phyloP scores from a whole-genome alignment of 2,329 filamentous ascomycete species.

The Trichophaea hybrida region DNA sequence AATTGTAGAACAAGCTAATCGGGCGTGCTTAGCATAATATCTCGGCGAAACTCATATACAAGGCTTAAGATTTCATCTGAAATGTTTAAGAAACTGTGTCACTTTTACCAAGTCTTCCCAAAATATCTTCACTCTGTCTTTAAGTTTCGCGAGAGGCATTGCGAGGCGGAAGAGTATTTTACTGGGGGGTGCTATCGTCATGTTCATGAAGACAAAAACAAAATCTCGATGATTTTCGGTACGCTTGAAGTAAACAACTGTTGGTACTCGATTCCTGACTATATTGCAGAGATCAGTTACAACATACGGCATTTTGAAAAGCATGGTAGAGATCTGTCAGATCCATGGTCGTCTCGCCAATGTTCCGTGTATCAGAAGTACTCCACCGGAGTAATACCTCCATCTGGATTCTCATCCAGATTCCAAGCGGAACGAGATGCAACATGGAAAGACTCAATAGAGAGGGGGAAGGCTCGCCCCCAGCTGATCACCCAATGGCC shows the following conservation, averaged over 20 bases:
- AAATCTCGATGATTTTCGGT: neutral
- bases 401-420: neutral
- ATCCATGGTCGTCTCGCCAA: conserved; percentile 7
- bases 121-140: conserved; percentile 1
- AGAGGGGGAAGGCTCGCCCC: neutral
- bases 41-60: neutral
- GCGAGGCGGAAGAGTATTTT: too few species aligned
- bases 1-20: neutral
- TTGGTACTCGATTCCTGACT: neutral
- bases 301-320: conserved; percentile 1
- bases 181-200: neutral
- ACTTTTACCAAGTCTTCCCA: conserved; percentile 1
- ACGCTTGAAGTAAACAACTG: neutral
- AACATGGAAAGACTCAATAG: neutral
- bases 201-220: neutral
- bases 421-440: neutral
- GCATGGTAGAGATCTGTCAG: neutral
- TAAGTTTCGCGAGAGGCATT: neutral
- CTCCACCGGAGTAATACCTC: neutral
- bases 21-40: neutral
- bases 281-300: conserved; percentile 4
- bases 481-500: neutral
- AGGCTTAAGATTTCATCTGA: conserved; percentile 2
- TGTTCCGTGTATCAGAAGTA: conserved; percentile 4
- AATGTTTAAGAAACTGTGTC: conserved; percentile 2